These are phyloP conservation scores for Calophaca sinica DNA, from an alignment of 306 rosid species.

Conservation along the genomic window DNA sequence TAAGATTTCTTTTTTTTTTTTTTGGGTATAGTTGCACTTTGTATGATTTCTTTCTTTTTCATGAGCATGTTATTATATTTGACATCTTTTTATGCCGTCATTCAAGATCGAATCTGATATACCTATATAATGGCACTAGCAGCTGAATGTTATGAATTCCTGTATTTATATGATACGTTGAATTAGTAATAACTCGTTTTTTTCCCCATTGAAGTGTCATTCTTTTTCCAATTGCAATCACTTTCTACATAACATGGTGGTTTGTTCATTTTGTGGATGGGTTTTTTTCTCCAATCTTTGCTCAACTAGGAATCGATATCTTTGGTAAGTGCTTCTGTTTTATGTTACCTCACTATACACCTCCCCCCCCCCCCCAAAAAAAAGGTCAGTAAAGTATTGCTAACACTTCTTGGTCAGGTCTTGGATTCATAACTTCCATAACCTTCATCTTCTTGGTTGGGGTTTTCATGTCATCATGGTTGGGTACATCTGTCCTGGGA, in stretches of 20 bases:
- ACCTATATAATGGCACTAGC: constrained; percentile 3
- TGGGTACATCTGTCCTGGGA: constrained; percentile 96
- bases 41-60: constrained; percentile 21
- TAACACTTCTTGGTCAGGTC: constrained; percentile 62
- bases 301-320: constrained; percentile 88
- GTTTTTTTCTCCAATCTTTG: constrained; percentile 93
- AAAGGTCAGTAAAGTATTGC: constrained; percentile 25
- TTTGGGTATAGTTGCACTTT: background rate
- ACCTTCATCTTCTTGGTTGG: constrained; percentile 94
- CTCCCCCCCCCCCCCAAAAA: background rate
- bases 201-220: constrained; percentile 74
- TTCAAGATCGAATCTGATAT: background rate
- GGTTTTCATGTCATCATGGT: constrained; percentile 98
- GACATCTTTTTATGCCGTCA: constrained; percentile 36
- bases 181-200: constrained; percentile 40
- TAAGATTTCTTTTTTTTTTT: background rate
- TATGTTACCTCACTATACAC: constrained; percentile 49
- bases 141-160: constrained; percentile 30
- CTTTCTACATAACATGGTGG: constrained; percentile 99
- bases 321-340: constrained; percentile 70
- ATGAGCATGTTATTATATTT: constrained; percentile 24
- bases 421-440: constrained; percentile 92
- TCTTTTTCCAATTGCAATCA: constrained; percentile 90
- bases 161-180: constrained; percentile 13
- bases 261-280: constrained; percentile 97